These are phyloP conservation scores for Monilinia aucupariae DNA, from an alignment of 2,329 filamentous ascomycete genomes.

Conservation along the genomic window DNA sequence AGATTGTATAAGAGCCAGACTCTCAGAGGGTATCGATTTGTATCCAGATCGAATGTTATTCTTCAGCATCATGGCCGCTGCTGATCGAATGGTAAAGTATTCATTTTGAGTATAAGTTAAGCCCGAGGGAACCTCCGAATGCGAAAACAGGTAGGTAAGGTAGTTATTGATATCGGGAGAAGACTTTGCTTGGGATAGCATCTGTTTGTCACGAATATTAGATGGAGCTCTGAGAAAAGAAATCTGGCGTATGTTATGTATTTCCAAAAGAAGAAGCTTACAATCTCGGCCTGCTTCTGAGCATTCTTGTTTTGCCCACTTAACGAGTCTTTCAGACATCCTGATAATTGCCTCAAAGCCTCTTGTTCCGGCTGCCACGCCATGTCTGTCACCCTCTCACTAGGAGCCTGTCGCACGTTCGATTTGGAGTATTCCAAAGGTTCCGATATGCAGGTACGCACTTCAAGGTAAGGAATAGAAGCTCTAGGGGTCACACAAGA, in stretches of 20 bases:
- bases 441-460: slow-evolving; percentile 33
- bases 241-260: not conserved
- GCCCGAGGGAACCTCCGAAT: slow-evolving; percentile 54
- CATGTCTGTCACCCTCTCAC: slow-evolving; percentile 48
- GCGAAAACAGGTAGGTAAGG: slow-evolving; percentile 83
- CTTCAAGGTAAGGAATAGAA: slow-evolving; percentile 21
- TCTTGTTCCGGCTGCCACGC: slow-evolving; percentile 87
- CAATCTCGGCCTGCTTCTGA: slow-evolving; percentile 84
- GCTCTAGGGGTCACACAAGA: slow-evolving; percentile 32
- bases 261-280: slow-evolving; percentile 43
- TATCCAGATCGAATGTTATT: slow-evolving; percentile 78
- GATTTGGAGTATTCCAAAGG: slow-evolving; percentile 22
- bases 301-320: slow-evolving; percentile 73
- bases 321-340: slow-evolving; percentile 86
- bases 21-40: slow-evolving; percentile 68
- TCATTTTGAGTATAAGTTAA: slow-evolving; percentile 54
- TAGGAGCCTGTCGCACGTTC: slow-evolving; percentile 22
- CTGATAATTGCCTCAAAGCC: slow-evolving; percentile 81
- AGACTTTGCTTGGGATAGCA: slow-evolving; percentile 82
- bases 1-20: slow-evolving; percentile 71
- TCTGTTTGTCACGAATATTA: slow-evolving; percentile 48
- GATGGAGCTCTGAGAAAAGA: slow-evolving; percentile 1
- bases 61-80: slow-evolving; percentile 91
- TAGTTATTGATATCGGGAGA: slow-evolving; percentile 98
- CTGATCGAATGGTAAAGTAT: slow-evolving; percentile 73